Percentiles rank a stretch among this genome's conserved stretches.
Conservation (phyloP, 768 basidiomycete genomes). For the Pholiota conissans region DNA sequence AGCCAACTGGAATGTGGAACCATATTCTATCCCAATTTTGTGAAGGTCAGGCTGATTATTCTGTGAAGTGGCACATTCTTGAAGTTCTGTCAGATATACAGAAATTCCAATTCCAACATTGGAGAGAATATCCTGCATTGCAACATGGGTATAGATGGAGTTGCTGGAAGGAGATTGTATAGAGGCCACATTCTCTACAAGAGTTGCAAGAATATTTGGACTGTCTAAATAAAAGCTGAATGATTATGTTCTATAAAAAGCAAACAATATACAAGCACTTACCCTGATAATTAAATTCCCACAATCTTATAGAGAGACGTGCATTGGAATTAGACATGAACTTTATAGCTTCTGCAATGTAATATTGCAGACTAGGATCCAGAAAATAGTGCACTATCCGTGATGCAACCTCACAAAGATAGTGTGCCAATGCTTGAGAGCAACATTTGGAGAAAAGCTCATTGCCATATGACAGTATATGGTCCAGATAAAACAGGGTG, state of each 20-base stretch:
- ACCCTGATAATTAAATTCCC: no score
- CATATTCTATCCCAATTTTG: not conserved
- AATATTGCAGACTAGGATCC: not conserved
- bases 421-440: not conserved
- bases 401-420: not conserved
- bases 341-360: not conserved
- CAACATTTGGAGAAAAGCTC: not conserved
- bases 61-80: no score
- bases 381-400: not conserved
- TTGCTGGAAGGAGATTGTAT: not conserved
- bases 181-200: not conserved
- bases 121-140: not conserved
- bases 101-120: not conserved
- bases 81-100: not conserved
- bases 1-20: not conserved
- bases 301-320: not conserved
- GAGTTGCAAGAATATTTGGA: not conserved
- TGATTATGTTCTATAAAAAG: no score
- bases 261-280: no score
- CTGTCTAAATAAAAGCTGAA: not conserved
- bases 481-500: not conserved
- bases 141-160: not conserved
- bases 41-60: not conserved
- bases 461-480: not conserved
- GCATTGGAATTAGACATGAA: no score